Base-by-base conservation (phyloP, 495 filamentous ascomycete species). In the Hypoxylon fragiforme region DNA sequence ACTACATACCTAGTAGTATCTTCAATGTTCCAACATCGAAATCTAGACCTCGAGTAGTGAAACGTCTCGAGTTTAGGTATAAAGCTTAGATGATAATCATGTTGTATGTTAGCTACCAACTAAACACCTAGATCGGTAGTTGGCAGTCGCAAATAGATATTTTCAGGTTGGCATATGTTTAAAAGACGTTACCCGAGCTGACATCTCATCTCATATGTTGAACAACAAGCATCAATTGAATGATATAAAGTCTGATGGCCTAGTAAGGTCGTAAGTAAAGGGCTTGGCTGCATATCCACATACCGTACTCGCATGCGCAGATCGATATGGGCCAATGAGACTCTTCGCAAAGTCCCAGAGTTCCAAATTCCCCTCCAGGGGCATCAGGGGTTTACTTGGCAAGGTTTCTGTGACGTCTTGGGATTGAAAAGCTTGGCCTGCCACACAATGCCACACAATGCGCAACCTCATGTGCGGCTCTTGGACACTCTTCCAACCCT, bases 361-460 rank as follows among this genome's bases (percentile, higher is more conserved):
- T 39, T 50, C 35, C 40, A 54, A 40, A n/a, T 42, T 22, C 37
- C 30, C 37, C 50, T 42, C 44, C 51, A 62, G 58, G 58, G 47
- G 47, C 37, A 44, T 56, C 52, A 62, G 58, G 58, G 58, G 58
- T 42, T 12, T 51, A 48, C 58, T 62, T 62, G 58, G 58, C 58
- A 35, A 39, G 15, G 28, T 43, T 56, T 56, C 58, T 62, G 41
- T 52, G 58, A 56, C 58, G 52, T 62, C 58, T 62, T 62, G 52
- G 13, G 58, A 62, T 44, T 62, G 52, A 62, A n/a, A n/a, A 62
- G 58, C 47, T 56, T 45, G 8, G 28, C 45, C 26, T 30, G 46
- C 24, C 30, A 35, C n/a, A n/a, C n/a, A n/a, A n/a, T n/a, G n/a
- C n/a, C n/a, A n/a, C n/a, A n/a, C 30, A 54, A 60, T 60, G 41